Percentiles rank a stretch among this genome's conserved stretches.
These are phyloP conservation scores for Nicotiana noctiflora DNA, from an alignment of 257 asterid species.

Conservation along the genomic window DNA sequence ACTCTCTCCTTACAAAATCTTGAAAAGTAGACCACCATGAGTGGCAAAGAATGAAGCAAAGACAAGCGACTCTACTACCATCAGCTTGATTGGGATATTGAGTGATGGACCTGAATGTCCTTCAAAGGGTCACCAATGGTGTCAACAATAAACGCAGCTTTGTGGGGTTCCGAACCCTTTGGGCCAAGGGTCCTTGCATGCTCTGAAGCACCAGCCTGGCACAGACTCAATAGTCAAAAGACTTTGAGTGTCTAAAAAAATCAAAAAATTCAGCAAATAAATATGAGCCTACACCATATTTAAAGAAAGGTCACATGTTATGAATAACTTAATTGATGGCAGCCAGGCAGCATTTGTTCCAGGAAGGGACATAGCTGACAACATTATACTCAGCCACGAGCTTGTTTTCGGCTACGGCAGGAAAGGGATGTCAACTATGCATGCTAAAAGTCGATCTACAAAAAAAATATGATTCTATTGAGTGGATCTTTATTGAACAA, in stretches of 20 bases:
- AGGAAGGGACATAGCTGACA: too few species aligned
- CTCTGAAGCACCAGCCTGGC: conserved; percentile 1
- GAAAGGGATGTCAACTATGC: too few species aligned
- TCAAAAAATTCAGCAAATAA: neutral
- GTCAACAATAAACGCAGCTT: neutral
- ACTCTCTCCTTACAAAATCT: neutral
- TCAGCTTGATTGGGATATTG: conserved; percentile 8
- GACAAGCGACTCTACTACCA: neutral
- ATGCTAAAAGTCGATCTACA: too few species aligned
- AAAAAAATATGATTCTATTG: too few species aligned
- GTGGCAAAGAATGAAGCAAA: conserved; percentile 1
- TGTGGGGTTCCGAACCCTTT: conserved; percentile 3
- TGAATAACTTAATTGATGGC: too few species aligned
- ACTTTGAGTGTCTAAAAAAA: neutral
- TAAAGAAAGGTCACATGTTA: too few species aligned
- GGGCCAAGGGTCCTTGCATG: conserved; percentile 7
- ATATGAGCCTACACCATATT: too few species aligned
- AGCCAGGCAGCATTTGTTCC: too few species aligned
- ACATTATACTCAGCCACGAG: too few species aligned
- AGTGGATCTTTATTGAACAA: too few species aligned
- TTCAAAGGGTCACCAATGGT: neutral
- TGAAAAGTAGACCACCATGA: neutral
- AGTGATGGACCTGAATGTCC: conserved; percentile 6
- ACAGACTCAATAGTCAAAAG: neutral
- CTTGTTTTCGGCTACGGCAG: too few species aligned